A percentile compares a stretch with the other conserved stretches of the same genome.
Evolutionary conservation across 140 eudicot species (phyloP).

Genomic region (Senecio squalidus): DNA sequence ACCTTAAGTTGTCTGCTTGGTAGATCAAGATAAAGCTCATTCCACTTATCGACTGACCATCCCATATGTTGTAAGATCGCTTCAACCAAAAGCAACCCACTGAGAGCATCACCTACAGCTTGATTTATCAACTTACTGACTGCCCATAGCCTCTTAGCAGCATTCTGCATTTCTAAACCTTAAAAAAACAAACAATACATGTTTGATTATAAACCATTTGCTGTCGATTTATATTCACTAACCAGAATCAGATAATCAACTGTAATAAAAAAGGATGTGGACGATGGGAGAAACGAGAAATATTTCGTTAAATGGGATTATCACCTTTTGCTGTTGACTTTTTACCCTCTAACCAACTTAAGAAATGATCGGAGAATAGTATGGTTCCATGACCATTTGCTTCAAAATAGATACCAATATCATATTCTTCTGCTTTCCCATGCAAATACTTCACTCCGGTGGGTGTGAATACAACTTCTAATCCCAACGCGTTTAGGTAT

Average conservation of each 20-base stretch:
- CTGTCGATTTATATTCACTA: background rate
- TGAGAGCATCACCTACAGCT: slow-evolving; percentile 82
- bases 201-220: background rate
- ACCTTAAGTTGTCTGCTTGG: slow-evolving; percentile 97
- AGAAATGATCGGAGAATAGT: slow-evolving; percentile 50
- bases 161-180: slow-evolving; percentile 62
- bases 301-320: background rate
- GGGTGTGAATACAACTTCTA: slow-evolving; percentile 69
- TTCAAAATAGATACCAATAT: slow-evolving; percentile 78
- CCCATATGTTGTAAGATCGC: slow-evolving; percentile 71
- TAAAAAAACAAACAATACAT: slow-evolving; percentile 4
- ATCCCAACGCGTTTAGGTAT: slow-evolving; percentile 55
- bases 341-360: slow-evolving; percentile 45
- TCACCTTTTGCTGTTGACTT: slow-evolving; percentile 44
- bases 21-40: slow-evolving; percentile 62
- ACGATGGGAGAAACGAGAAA: too few relatives aligned
- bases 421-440: slow-evolving; percentile 67
- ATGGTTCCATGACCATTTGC: slow-evolving; percentile 87
- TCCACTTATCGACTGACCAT: slow-evolving; percentile 77
- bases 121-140: slow-evolving; percentile 68
- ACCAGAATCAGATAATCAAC: background rate
- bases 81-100: slow-evolving; percentile 80
- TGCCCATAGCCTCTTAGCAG: slow-evolving; percentile 68
- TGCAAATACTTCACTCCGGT: slow-evolving; percentile 88
- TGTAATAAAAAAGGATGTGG: too few relatives aligned